Evolutionary conservation across 495 filamentous ascomycete species (phyloP).

Genomic region (Aspergillus cristatus): DNA sequence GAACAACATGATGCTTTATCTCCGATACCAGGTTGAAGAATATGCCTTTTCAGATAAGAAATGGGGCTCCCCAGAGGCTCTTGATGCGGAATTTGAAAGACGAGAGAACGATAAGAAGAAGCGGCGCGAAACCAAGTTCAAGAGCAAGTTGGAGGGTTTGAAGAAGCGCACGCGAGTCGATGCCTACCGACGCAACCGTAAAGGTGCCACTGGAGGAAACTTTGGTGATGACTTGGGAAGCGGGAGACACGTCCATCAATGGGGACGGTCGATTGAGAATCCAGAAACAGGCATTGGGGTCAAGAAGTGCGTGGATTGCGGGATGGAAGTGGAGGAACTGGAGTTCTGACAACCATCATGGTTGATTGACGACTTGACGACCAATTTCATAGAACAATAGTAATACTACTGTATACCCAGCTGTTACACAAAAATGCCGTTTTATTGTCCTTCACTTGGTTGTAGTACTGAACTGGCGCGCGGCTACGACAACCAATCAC

Average conservation of each 20-base stretch:
- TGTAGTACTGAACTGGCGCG: too few species aligned
- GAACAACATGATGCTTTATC: constrained; percentile 97
- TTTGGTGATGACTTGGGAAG: constrained; percentile 71
- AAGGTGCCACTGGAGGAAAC: constrained; percentile 44
- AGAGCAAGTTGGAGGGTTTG: constrained; percentile 72
- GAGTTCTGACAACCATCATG: constrained; percentile 58
- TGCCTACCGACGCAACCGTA: constrained; percentile 62
- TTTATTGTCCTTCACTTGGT: too few species aligned
- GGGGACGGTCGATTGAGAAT: constrained; percentile 74
- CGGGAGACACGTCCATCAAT: constrained; percentile 82
- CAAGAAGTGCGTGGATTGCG: constrained; percentile 81
- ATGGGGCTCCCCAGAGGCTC: constrained; percentile 75
- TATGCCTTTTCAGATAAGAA: constrained; percentile 74
- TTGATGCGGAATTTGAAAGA: constrained; percentile 84
- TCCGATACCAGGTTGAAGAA: constrained; percentile 88
- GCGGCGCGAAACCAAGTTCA: constrained; percentile 86
- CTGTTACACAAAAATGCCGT: too few species aligned
- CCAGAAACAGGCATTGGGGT: constrained; percentile 66
- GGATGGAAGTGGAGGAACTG: constrained; percentile 95
- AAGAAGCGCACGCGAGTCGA: constrained; percentile 93
- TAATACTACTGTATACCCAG: too few species aligned
- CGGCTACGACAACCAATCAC: too few species aligned
- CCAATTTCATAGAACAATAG: too few species aligned
- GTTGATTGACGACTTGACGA: too few species aligned
- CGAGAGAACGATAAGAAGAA: constrained; percentile 75